Evolutionary conservation across 23 red algal genomes (phyloP), one percentile per base, ranked within the genome.

Genomic region (Gracilaria gracilis): DNA sequence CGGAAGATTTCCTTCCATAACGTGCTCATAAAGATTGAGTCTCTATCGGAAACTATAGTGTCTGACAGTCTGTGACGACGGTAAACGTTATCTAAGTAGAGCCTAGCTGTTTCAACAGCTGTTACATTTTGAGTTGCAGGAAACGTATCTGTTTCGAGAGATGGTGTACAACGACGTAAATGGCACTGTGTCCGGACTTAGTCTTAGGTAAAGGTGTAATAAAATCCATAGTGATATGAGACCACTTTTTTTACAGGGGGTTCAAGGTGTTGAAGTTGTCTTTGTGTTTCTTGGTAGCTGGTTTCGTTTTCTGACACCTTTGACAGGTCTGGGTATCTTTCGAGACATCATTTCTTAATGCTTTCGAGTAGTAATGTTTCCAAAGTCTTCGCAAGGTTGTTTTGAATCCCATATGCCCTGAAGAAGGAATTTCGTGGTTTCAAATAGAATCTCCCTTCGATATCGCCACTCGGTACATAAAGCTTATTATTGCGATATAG

Each of bases 141-240:
- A 88, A 61, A 32, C 7, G 28, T 25, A 88, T 76, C 6, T 78
- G 42, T 46, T 46, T 88, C 5, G 35, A 61, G 0, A 88, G 24
- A 9, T 0, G 42, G 32, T 59, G 17, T 0, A 88, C 39, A 1
- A 74, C 62, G 5, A 70, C 69, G 69, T 64, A 74, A 0, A 25
- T 50, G 23, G 64, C 67, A 19, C 39, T 88, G 47, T 48, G 77
- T 40, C 67, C 85, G 6, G 11, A n/a, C 28, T 57, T 74, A 5
- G 85, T 75, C n/a, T 57, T 61, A 0, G 67, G 28, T 13, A 88
- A 27, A 7, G 62, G 9, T 36, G 66, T 75, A 15, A 88, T 88
- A 12, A 29, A 88, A 19, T 88, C 35, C 85, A 88, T 88, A 14
- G 3, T 78, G 9, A 88, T 65, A 1, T 79, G 44, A 49, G 69